Evolutionary conservation across 768 basidiomycete species (phyloP).

Genomic region (Naematelia aurantialba): DNA sequence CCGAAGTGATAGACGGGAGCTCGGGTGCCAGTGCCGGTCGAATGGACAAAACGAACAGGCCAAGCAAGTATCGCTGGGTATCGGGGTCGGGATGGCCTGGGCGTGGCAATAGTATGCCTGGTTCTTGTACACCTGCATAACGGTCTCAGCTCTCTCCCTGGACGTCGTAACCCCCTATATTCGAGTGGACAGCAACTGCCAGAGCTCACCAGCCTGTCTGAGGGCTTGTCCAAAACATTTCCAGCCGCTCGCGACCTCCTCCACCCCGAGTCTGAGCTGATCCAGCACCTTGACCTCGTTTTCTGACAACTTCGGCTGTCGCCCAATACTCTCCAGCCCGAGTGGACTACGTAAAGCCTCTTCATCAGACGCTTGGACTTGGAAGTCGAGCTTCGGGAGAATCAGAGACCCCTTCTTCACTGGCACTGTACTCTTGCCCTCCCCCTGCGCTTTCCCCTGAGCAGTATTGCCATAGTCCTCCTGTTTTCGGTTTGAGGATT

Average conservation of each 20-base stretch:
- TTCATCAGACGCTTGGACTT: neutral
- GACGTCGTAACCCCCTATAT: neutral
- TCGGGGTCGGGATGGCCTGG: neutral
- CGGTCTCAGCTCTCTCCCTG: neutral
- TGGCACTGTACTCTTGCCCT: too few species aligned
- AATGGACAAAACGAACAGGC: slow-evolving; percentile 14
- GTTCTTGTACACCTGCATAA: neutral
- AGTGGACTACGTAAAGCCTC: neutral
- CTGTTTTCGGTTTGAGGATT: too few species aligned
- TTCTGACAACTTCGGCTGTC: slow-evolving; percentile 5
- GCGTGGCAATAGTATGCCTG: slow-evolving; percentile 15
- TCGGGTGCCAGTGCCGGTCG: slow-evolving; percentile 8
- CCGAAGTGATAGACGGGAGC: slow-evolving; percentile 22
- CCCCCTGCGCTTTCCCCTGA: slow-evolving; percentile 1
- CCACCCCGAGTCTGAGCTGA: slow-evolving; percentile 7
- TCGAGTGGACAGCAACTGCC: neutral
- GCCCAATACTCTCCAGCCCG: slow-evolving; percentile 9
- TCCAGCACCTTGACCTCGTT: slow-evolving; percentile 20
- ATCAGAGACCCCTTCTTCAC: slow-evolving; percentile 4
- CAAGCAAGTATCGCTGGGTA: slow-evolving; percentile 16
- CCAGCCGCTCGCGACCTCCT: slow-evolving; percentile 28
- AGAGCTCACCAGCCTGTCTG: slow-evolving; percentile 22
- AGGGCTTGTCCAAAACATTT: slow-evolving; percentile 20
- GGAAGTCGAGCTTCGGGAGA: neutral
- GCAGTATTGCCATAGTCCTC: too few species aligned